phyloP scores from a whole-genome alignment of 73 alveolate species.

The Paramecium primaurelia region DNA sequence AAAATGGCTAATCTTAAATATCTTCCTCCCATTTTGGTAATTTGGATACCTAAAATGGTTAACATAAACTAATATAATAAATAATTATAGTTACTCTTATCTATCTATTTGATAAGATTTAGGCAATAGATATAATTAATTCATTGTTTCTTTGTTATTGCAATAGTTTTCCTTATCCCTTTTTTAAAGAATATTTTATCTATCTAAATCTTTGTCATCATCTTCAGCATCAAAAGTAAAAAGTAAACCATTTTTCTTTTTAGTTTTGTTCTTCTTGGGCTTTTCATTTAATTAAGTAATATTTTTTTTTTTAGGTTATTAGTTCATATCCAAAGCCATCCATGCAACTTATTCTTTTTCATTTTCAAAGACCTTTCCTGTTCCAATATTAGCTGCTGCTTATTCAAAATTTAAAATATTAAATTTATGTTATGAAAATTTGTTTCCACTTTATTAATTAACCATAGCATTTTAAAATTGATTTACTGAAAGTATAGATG shows the following conservation, averaged over 20 bases:
- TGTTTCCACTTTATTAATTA: background rate
- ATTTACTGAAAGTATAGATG: background rate
- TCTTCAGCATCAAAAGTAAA: background rate
- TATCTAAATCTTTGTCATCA: background rate
- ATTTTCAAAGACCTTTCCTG: conserved; percentile 1
- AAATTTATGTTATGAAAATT: background rate
- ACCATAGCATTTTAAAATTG: background rate
- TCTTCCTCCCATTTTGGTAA: background rate
- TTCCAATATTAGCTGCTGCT: background rate
- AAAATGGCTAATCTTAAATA: background rate
- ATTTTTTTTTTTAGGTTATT: background rate
- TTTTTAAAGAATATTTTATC: background rate
- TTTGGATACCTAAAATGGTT: background rate
- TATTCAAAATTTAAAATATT: background rate
- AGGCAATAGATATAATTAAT: background rate
- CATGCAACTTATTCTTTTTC: background rate
- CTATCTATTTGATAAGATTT: background rate
- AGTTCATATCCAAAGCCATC: background rate
- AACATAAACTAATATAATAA: background rate
- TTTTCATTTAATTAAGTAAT: background rate
- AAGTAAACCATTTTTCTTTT: background rate
- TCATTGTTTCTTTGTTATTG: background rate
- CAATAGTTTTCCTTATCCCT: background rate
- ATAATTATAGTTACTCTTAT: background rate
- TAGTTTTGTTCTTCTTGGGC: background rate